These are phyloP conservation scores for Claviceps spartinae DNA, from an alignment of 2,329 filamentous ascomycete species.

Conservation along the genomic window DNA sequence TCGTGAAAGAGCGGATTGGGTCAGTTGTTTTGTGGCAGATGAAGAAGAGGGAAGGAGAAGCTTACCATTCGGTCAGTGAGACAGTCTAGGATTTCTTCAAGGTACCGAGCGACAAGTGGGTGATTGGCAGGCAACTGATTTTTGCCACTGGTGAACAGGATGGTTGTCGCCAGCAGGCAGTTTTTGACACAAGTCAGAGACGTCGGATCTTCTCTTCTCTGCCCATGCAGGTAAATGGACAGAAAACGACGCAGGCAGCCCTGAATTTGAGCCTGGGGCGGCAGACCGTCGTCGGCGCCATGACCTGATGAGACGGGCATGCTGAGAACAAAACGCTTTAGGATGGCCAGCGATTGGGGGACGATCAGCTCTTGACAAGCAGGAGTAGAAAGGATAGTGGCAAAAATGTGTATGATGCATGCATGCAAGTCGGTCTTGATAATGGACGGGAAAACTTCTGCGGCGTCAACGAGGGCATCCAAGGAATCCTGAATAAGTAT, in stretches of 20 bases:
- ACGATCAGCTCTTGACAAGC: conserved; percentile 76
- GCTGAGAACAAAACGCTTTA: conserved; percentile 78
- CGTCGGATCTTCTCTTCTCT: conserved; percentile 59
- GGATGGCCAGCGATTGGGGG: conserved; percentile 76
- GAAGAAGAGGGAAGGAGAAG: neutral
- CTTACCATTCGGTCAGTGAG: conserved; percentile 61
- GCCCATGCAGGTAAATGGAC: conserved; percentile 61
- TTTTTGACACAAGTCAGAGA: conserved; percentile 88
- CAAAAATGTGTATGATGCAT: conserved; percentile 93
- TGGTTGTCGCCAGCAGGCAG: conserved; percentile 72
- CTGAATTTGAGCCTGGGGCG: conserved; percentile 57
- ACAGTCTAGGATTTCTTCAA: conserved; percentile 75
- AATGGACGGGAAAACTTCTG: conserved; percentile 88
- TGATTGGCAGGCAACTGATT: conserved; percentile 64
- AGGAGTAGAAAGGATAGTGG: conserved; percentile 78
- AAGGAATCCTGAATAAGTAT: conserved; percentile 67
- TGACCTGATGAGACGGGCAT: conserved; percentile 41
- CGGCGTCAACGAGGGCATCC: conserved; percentile 82
- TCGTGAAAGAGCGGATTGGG: neutral
- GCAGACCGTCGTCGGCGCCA: conserved; percentile 27
- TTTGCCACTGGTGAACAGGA: conserved; percentile 71
- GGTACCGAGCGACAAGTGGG: conserved; percentile 57
- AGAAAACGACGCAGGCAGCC: conserved; percentile 74
- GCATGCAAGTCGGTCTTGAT: conserved; percentile 95
- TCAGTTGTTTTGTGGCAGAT: neutral